phyloP scores from a whole-genome alignment of 2,329 filamentous ascomycete species.

The Curvularia eragrostidis region DNA sequence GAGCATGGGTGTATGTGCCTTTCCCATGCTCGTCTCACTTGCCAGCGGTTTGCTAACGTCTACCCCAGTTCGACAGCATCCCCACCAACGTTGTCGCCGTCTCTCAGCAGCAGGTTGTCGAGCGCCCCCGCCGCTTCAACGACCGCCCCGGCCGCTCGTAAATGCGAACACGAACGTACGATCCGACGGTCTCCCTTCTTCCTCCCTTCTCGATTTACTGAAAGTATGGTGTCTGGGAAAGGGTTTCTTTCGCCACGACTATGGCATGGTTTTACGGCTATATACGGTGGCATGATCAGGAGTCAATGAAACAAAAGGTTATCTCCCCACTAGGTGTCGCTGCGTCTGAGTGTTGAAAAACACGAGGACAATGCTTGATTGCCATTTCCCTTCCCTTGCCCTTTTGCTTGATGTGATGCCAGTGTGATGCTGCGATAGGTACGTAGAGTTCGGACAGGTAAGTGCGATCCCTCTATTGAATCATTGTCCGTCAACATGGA shows the following conservation, averaged over 20 bases:
- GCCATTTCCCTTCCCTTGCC: conserved; percentile 62
- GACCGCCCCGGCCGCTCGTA: conserved; percentile 61
- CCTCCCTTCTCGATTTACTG: conserved; percentile 41
- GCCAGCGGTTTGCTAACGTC: conserved; percentile 16
- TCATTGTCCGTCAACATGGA: neutral
- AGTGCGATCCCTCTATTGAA: neutral
- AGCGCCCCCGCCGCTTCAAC: conserved; percentile 82
- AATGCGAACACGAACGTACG: conserved; percentile 20
- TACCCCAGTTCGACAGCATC: conserved; percentile 86
- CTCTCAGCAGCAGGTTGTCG: conserved; percentile 82
- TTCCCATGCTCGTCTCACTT: neutral
- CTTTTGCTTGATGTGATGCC: conserved; percentile 16
- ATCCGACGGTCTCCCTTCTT: conserved; percentile 58
- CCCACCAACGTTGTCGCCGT: conserved; percentile 95
- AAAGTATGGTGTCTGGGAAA: conserved; percentile 78
- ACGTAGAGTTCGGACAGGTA: neutral
- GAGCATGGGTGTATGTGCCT: conserved; percentile 88
- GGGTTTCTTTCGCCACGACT: conserved; percentile 93
- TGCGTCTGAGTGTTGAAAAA: conserved; percentile 65
- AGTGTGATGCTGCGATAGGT: conserved; percentile 12
- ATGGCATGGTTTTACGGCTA: conserved; percentile 76
- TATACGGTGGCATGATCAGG: conserved; percentile 74
- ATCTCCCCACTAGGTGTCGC: conserved; percentile 79
- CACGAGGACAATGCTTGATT: conserved; percentile 82
- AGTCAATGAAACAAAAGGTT: conserved; percentile 52